Conservation (phyloP, 805 yeast species). For the Kazachstania psychrophila region DNA sequence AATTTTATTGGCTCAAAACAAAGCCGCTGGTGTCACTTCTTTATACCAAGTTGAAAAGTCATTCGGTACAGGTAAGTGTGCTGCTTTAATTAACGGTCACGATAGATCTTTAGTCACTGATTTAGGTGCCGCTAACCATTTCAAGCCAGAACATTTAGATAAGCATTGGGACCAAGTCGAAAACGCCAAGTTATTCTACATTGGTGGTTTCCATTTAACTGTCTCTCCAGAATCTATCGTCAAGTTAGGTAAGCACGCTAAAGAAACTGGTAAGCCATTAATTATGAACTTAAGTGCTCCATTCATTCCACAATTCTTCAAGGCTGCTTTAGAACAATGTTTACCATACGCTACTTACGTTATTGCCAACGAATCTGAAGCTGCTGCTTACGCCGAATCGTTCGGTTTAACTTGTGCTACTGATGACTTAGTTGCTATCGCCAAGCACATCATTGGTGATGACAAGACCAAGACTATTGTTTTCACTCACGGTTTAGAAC, state of each 20-base stretch:
- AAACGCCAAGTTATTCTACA: conserved; percentile 72
- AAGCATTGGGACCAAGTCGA: conserved; percentile 81
- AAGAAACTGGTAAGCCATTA: conserved; percentile 67
- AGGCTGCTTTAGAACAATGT: conserved; percentile 72
- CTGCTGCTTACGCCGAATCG: conserved; percentile 84
- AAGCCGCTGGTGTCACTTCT: conserved; percentile 78
- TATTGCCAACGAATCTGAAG: conserved; percentile 95
- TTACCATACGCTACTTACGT: conserved; percentile 84
- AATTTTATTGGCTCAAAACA: conserved; percentile 72
- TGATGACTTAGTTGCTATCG: conserved; percentile 64
- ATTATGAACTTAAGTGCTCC: conserved; percentile 91
- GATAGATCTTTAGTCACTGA: conserved; percentile 93
- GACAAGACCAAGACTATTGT: conserved; percentile 84
- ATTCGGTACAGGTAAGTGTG: conserved; percentile 93
- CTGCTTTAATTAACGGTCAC: conserved; percentile 81
- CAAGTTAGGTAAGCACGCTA: conserved; percentile 86
- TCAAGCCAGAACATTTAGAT: conserved; percentile 79
- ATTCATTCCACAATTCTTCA: conserved; percentile 90
- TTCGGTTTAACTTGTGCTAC: conserved; percentile 46
- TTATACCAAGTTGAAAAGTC: conserved; percentile 72
- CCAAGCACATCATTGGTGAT: conserved; percentile 49
- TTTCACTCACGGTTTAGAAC: conserved; percentile 91
- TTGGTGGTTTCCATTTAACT: conserved; percentile 99
- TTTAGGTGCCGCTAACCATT: conserved; percentile 96
- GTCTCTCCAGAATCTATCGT: conserved; percentile 93